Base-by-base conservation (phyloP, 345 rosid species). In the Angophora floribunda region DNA sequence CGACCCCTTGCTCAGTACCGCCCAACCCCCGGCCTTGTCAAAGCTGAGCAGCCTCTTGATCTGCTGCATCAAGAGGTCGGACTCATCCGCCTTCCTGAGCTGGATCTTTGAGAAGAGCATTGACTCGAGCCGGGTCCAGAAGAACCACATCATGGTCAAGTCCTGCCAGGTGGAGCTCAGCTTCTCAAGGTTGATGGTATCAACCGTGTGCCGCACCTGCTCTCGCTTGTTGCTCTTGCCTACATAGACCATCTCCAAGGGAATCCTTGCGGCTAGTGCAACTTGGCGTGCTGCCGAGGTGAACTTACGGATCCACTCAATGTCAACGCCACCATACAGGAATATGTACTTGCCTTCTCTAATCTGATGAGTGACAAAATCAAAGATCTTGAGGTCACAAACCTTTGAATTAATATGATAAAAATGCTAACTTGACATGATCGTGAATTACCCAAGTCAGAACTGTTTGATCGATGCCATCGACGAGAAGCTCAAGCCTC, bases 91-190 rank as follows among this genome's bases (percentile, higher is more conserved):
- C 86, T 89, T 93, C 86, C 95, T 96, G 8, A 95, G 93, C 89
- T 97, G 98, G 89, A 96, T 94, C 93, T 96, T 96, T 89, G 99
- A 96, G 94, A 93, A 96, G 36, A 97, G 61, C 99, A 97, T 96
- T 91, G 96, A 95, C 91, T 97, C 95, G 2, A 97, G 89, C 88
- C 99, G 91, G 28, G 95, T 95, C 99, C 99, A 97, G 88, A 97
- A 97, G 95, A 92, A 96, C 99, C 99, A 96, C 55, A 97, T 93
- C 92, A 95, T 88, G 13, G 96, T 87, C 41, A 88, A 92, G 88
- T 96, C 96, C 47, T 86, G 87, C 97, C 97, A 97, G 89, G 59
- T 88, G 87, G 94, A 87, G 65, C 99, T 90, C 17, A 96, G 93
- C 86, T 94, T 95, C 90, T 95, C 98, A 5, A 47, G 87, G 1